A percentile compares a stretch with the other conserved stretches of the same genome.
phyloP scores from a whole-genome alignment of 805 yeast species.

The Pichia occidentalis region DNA sequence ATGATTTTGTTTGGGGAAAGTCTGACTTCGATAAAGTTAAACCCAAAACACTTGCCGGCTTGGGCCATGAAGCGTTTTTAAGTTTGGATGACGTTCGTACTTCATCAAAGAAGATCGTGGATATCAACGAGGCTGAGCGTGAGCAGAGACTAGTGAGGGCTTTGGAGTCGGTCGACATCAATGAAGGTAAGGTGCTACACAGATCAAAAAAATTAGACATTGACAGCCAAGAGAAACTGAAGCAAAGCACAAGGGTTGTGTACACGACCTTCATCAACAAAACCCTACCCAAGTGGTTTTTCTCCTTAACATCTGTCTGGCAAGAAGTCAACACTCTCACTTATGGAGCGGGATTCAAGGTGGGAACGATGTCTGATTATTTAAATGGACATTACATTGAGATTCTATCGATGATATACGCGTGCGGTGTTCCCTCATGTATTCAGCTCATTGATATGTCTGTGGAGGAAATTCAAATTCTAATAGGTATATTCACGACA shows the following conservation, averaged over 20 bases:
- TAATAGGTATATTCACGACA: slow-evolving; percentile 11
- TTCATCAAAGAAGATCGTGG: slow-evolving; percentile 23
- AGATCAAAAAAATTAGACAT: slow-evolving; percentile 33
- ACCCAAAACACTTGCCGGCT: slow-evolving; percentile 38
- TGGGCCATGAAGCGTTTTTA: slow-evolving; percentile 39
- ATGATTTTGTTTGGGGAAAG: slow-evolving; percentile 36
- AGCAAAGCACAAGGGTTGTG: slow-evolving; percentile 3
- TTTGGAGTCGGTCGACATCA: slow-evolving; percentile 23
- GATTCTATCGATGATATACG: slow-evolving; percentile 50
- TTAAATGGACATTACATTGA: slow-evolving; percentile 53
- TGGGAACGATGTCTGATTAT: slow-evolving; percentile 50
- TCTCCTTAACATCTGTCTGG: slow-evolving; percentile 49
- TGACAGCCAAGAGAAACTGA: slow-evolving; percentile 7
- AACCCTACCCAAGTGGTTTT: slow-evolving; percentile 38
- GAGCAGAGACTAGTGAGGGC: slow-evolving; percentile 28
- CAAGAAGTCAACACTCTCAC: slow-evolving; percentile 31
- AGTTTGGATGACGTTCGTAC: slow-evolving; percentile 20
- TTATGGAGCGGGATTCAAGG: slow-evolving; percentile 32
- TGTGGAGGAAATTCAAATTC: slow-evolving; percentile 39
- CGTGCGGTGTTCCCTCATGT: slow-evolving; percentile 51
- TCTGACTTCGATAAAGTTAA: slow-evolving; percentile 27
- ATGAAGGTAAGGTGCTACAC: slow-evolving; percentile 36
- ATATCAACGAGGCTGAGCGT: slow-evolving; percentile 35
- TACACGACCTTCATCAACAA: slow-evolving; percentile 33
- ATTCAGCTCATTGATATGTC: slow-evolving; percentile 50